Conservation (phyloP, 2,329 filamentous ascomycete genomes). For the Beauveria australis region DNA sequence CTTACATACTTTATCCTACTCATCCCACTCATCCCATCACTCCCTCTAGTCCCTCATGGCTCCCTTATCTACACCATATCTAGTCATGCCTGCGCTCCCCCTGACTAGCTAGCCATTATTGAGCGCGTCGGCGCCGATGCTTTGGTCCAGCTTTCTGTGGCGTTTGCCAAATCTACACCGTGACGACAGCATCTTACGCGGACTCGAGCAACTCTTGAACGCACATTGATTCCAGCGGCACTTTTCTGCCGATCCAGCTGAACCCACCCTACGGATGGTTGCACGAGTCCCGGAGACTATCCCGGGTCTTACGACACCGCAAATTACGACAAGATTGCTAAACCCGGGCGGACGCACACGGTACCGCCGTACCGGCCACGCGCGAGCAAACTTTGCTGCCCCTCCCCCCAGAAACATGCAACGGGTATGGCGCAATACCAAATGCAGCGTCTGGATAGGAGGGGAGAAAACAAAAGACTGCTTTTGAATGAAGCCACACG, state of each 20-base stretch:
- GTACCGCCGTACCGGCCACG: background rate
- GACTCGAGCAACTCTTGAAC: background rate
- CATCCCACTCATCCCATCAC: background rate
- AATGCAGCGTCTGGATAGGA: background rate
- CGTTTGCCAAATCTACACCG: background rate
- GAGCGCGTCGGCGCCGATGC: slow-evolving; percentile 4
- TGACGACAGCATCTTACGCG: slow-evolving; percentile 9
- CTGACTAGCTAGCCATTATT: background rate
- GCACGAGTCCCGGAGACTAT: background rate
- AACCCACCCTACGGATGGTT: background rate
- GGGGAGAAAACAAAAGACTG: background rate
- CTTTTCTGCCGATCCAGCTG: slow-evolving; percentile 1
- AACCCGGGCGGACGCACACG: background rate
- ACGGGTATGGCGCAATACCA: background rate
- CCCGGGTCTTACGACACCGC: background rate
- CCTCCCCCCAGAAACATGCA: background rate
- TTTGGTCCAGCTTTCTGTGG: background rate
- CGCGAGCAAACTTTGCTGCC: background rate
- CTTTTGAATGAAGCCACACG: background rate
- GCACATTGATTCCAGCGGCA: background rate
- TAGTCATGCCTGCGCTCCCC: background rate
- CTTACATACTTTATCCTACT: background rate
- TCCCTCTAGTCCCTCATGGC: background rate
- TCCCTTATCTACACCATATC: background rate
- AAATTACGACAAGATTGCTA: background rate